Conservation (phyloP, 164 flowering plant species). For the Hamamelis virginiana region DNA sequence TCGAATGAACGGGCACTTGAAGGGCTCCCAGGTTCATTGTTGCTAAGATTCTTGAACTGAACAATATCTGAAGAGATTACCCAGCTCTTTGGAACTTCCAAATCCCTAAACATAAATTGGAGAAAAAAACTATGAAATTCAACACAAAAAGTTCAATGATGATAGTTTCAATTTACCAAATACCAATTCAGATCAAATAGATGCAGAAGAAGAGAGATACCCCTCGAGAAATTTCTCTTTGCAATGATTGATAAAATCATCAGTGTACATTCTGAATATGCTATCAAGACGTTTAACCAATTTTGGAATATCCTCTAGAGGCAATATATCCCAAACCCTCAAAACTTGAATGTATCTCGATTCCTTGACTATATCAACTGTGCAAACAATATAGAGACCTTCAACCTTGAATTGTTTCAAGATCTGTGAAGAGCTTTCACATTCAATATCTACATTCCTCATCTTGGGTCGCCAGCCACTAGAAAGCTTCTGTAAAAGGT, state of each 20-base stretch:
- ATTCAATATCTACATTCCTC: constrained; percentile 29
- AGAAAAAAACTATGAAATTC: neutral
- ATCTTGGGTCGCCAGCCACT: constrained; percentile 73
- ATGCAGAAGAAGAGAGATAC: constrained; percentile 37
- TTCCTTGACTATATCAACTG: constrained; percentile 50
- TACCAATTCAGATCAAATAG: no score
- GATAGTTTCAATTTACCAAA: no score
- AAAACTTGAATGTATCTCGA: constrained; percentile 45
- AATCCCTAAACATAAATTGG: constrained; percentile 30
- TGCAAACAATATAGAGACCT: constrained; percentile 43
- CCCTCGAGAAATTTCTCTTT: constrained; percentile 47
- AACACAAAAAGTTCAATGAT: neutral
- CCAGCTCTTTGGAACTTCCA: constrained; percentile 76
- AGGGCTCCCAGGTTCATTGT: constrained; percentile 17
- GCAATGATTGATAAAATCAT: constrained; percentile 55
- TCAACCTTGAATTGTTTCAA: constrained; percentile 57
- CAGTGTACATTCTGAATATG: constrained; percentile 44
- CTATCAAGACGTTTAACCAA: constrained; percentile 51
- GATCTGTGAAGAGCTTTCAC: constrained; percentile 42
- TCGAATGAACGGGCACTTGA: constrained; percentile 1
- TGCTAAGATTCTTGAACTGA: constrained; percentile 33
- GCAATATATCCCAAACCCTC: constrained; percentile 74
- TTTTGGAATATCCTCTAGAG: constrained; percentile 51
- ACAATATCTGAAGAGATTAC: constrained; percentile 26
- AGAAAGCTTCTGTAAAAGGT: constrained; percentile 46